Evolutionary conservation across 495 filamentous ascomycete species (phyloP).

Genomic region (Copromyces sp.): DNA sequence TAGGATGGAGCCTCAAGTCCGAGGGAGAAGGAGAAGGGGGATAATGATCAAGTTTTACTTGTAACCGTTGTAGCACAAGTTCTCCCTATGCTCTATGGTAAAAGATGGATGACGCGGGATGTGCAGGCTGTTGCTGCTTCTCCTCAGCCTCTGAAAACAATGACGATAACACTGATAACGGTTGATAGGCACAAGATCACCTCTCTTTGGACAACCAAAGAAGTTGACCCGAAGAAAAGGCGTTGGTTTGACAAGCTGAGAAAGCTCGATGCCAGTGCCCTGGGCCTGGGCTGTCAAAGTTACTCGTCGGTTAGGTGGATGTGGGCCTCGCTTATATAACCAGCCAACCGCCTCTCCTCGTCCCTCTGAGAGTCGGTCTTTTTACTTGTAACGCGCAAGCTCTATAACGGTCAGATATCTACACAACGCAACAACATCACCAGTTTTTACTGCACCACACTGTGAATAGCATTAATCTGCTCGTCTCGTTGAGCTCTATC

Average conservation of each 20-base stretch:
- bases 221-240: neutral
- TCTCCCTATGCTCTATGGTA: neutral
- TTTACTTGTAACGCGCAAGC: too few species aligned
- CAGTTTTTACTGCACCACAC: too few species aligned
- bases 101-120: neutral
- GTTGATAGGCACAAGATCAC: neutral
- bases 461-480: too few species aligned
- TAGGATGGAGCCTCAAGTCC: neutral
- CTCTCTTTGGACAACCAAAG: neutral
- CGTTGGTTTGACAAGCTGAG: neutral
- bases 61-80: neutral
- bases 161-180: neutral
- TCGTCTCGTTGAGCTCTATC: too few species aligned
- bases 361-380: too few species aligned
- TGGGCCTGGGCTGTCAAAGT: neutral
- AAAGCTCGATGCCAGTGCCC: neutral
- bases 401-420: too few species aligned
- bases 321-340: too few species aligned
- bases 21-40: neutral
- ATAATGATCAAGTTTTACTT: neutral
- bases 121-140: neutral
- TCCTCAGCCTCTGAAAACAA: neutral
- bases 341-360: too few species aligned
- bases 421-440: too few species aligned
- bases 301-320: too few species aligned